Evolutionary conservation across 306 rosid genomes (phyloP).

Genomic region (Mucuna pruriens): DNA sequence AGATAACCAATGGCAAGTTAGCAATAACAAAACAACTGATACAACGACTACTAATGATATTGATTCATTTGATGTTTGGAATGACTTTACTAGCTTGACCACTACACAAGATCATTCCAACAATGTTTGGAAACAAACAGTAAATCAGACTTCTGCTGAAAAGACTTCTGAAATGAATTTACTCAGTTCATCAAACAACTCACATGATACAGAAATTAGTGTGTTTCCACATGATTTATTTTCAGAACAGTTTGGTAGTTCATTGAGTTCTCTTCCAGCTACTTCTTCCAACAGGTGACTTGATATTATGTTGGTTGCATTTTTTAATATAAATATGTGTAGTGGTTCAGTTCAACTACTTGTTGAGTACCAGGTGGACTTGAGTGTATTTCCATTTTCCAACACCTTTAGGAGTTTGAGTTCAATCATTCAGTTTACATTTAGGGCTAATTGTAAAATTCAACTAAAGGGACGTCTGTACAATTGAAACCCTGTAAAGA

Average conservation of each 20-base stretch:
- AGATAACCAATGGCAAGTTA: conserved; percentile 54
- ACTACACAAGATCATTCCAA: conserved; percentile 46
- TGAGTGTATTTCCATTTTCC: conserved; percentile 1
- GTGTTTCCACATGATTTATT: conserved; percentile 51
- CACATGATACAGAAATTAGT: conserved; percentile 56
- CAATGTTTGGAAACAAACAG: conserved; percentile 50
- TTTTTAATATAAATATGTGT: neutral
- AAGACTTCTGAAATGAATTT: conserved; percentile 50
- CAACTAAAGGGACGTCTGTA: neutral
- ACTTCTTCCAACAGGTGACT: conserved; percentile 70
- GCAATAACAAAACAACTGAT: conserved; percentile 47
- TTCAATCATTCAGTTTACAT: conserved; percentile 16
- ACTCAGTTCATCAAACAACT: conserved; percentile 46
- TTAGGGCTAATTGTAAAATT: conserved; percentile 5
- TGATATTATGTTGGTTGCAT: conserved; percentile 27
- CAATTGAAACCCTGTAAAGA: conserved; percentile 24
- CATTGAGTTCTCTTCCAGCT: conserved; percentile 46
- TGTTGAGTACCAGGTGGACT: conserved; percentile 28
- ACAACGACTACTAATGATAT: conserved; percentile 37
- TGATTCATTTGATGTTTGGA: conserved; percentile 67
- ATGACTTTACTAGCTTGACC: conserved; percentile 59
- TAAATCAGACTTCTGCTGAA: conserved; percentile 44
- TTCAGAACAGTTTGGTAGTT: conserved; percentile 50
- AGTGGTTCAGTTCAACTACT: conserved; percentile 13
- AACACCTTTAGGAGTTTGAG: conserved; percentile 15